phyloP scores from a whole-genome alignment of 331 rosid genomes.

The Ulmus americana region DNA sequence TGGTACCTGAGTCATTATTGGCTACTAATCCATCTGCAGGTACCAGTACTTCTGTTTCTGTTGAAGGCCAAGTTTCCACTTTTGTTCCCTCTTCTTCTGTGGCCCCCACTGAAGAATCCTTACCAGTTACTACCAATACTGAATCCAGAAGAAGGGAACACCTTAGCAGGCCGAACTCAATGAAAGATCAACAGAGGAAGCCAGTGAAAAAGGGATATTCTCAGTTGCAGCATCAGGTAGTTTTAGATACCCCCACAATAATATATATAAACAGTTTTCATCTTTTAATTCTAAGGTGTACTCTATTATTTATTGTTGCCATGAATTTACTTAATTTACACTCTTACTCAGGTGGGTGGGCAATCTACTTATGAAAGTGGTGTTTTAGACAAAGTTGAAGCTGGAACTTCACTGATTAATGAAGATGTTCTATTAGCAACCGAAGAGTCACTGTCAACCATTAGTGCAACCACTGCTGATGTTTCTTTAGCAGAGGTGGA shows the following conservation, averaged over 20 bases:
- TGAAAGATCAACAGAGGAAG: slow-evolving; percentile 56
- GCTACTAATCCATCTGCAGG: slow-evolving; percentile 25
- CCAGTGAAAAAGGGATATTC: slow-evolving; percentile 39
- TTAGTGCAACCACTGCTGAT: slow-evolving; percentile 22
- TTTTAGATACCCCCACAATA: slow-evolving; percentile 5
- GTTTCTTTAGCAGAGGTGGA: slow-evolving; percentile 34
- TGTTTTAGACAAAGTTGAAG: slow-evolving; percentile 33
- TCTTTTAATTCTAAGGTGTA: not conserved
- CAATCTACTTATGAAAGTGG: slow-evolving; percentile 37
- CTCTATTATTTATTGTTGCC: slow-evolving; percentile 11
- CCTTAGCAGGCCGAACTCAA: slow-evolving; percentile 46
- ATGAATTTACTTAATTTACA: slow-evolving; percentile 6
- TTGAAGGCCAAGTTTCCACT: slow-evolving; percentile 32
- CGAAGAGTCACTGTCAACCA: slow-evolving; percentile 23
- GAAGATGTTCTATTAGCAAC: slow-evolving; percentile 27
- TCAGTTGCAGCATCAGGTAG: slow-evolving; percentile 56
- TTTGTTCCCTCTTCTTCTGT: slow-evolving; percentile 19
- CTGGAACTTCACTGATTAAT: slow-evolving; percentile 2
- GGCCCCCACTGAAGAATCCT: slow-evolving; percentile 33
- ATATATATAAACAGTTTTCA: not conserved
- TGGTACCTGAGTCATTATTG: slow-evolving; percentile 19
- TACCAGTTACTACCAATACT: slow-evolving; percentile 26
- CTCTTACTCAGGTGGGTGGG: slow-evolving; percentile 40
- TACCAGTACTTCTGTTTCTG: slow-evolving; percentile 22
- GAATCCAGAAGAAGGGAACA: slow-evolving; percentile 42